Conservation (phyloP, 805 yeast genomes). For the Candida adriatica region DNA sequence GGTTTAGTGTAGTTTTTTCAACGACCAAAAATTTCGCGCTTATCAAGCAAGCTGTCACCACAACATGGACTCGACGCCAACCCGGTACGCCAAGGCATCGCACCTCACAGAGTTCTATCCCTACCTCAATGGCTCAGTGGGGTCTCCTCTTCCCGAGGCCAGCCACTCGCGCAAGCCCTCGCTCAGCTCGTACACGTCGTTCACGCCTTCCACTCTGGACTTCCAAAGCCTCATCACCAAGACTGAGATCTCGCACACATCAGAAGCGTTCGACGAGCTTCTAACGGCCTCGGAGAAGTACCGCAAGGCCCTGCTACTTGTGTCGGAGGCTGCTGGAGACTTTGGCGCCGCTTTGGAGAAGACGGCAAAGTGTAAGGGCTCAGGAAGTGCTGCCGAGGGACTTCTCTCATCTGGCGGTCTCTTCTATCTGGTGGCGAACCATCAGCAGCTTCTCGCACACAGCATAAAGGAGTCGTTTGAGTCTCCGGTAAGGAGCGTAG, state of each 20-base stretch:
- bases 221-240: conserved; percentile 54
- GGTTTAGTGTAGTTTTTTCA: neutral
- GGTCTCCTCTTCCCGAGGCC: conserved; percentile 13
- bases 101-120: conserved; percentile 25
- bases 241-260: conserved; percentile 47
- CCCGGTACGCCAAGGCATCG: conserved; percentile 20
- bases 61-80: conserved; percentile 15
- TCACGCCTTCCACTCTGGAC: conserved; percentile 41
- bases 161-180: conserved; percentile 18
- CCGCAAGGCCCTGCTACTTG: conserved; percentile 36
- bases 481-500: conserved; percentile 40
- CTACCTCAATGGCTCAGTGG: conserved; percentile 19
- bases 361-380: conserved; percentile 56
- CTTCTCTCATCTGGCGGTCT: conserved; percentile 68
- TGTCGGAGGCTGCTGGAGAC: conserved; percentile 58
- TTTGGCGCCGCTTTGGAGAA: conserved; percentile 67
- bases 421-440: conserved; percentile 70
- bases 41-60: neutral
- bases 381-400: conserved; percentile 54
- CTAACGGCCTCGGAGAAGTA: conserved; percentile 40
- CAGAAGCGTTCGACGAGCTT: conserved; percentile 41
- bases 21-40: neutral
- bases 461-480: conserved; percentile 49
- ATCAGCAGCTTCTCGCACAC: conserved; percentile 62
- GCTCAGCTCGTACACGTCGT: conserved; percentile 20